A percentile compares a stretch with the other conserved stretches of the same genome.
Conservation (phyloP, 805 yeast genomes). For the Starmerella kuoi region DNA sequence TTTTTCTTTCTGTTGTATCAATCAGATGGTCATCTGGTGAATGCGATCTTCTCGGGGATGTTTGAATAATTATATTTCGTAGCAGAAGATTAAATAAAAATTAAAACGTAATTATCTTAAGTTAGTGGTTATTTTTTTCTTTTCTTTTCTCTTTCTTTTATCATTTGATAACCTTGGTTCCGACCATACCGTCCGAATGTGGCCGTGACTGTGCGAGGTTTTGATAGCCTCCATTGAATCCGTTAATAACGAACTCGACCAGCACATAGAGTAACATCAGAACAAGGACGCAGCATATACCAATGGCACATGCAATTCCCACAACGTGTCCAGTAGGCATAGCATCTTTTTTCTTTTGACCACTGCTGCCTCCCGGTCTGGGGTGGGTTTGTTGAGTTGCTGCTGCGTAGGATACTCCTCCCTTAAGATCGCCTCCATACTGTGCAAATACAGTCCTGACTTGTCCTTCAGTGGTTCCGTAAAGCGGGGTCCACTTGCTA, state of each 20-base stretch:
- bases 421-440: conserved; percentile 14
- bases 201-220: conserved; percentile 15
- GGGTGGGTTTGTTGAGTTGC: conserved; percentile 1
- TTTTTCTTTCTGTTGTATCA: no score
- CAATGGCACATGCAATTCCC: conserved; percentile 54
- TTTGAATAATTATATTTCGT: no score
- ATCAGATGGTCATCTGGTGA: no score
- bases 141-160: no score
- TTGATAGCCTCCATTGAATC: conserved; percentile 9
- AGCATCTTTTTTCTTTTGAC: conserved; percentile 9
- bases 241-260: conserved; percentile 7
- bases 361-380: neutral
- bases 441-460: conserved; percentile 28
- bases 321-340: conserved; percentile 53
- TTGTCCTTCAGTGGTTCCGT: conserved; percentile 26
- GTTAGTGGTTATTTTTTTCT: no score
- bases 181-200: conserved; percentile 6
- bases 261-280: conserved; percentile 34
- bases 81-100: no score
- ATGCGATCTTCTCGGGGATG: no score
- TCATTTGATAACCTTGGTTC: conserved; percentile 5
- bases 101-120: no score
- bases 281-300: conserved; percentile 40
- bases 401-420: conserved; percentile 7
- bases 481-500: conserved; percentile 50